Evolutionary conservation across 2,329 filamentous ascomycete species (phyloP).

Genomic region (Neofusicoccum umdonicola): DNA sequence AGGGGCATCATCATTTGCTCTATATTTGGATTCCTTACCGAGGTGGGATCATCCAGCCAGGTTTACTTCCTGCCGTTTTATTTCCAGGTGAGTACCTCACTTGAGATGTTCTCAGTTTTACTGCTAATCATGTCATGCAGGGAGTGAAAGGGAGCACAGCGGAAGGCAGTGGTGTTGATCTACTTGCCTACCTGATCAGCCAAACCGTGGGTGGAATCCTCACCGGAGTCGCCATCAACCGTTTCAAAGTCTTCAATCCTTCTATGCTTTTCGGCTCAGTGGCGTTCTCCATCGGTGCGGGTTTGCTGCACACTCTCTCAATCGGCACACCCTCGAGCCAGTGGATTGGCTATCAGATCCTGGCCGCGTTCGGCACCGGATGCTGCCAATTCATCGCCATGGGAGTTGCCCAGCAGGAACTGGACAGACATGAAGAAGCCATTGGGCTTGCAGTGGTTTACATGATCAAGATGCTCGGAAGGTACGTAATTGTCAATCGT

Average conservation of each 20-base stretch:
- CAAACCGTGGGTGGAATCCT: neutral
- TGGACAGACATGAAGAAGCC: neutral
- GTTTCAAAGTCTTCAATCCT: neutral
- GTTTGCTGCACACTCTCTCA: neutral
- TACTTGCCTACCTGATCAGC: neutral
- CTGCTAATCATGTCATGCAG: neutral
- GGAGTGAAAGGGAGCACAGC: neutral
- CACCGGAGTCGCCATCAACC: neutral
- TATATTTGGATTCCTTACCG: neutral
- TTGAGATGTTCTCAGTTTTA: accelerated
- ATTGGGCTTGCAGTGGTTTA: neutral
- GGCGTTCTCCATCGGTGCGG: neutral
- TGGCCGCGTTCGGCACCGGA: neutral
- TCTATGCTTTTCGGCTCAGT: neutral
- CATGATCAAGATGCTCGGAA: conserved; percentile 1
- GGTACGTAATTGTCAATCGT: neutral
- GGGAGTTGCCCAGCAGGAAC: neutral
- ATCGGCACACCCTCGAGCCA: neutral
- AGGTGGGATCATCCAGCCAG: neutral
- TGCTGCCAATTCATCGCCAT: conserved; percentile 6
- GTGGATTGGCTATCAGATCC: conserved; percentile 1
- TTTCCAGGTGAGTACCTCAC: neutral
- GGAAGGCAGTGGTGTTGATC: neutral
- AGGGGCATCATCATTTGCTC: conserved; percentile 1
- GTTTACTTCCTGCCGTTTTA: neutral